These are phyloP conservation scores for Clarireedia hainanense DNA, from an alignment of 2,329 filamentous ascomycete genomes.

Conservation along the genomic window DNA sequence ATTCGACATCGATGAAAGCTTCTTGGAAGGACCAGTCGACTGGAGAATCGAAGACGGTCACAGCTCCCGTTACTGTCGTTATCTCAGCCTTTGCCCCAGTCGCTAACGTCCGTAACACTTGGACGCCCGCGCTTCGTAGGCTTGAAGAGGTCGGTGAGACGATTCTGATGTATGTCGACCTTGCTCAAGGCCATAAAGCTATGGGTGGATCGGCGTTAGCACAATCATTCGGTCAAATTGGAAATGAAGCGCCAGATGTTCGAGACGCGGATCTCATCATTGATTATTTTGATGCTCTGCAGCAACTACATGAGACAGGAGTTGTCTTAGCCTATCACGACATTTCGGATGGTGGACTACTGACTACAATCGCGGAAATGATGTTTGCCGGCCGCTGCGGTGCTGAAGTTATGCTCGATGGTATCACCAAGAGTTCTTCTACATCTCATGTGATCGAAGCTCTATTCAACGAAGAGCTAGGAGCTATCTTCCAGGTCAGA, in stretches of 20 bases:
- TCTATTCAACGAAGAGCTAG: constrained; percentile 93
- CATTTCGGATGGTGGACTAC: constrained; percentile 82
- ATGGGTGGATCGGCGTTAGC: constrained; percentile 87
- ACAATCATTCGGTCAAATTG: constrained; percentile 80
- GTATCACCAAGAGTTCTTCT: constrained; percentile 53
- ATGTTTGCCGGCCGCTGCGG: constrained; percentile 95
- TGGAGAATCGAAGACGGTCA: constrained; percentile 72
- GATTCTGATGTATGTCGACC: constrained; percentile 82
- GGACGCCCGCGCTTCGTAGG: constrained; percentile 83
- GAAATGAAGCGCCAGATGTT: constrained; percentile 78
- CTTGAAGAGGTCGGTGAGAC: constrained; percentile 84
- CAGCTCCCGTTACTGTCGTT: constrained; percentile 81
- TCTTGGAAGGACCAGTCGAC: constrained; percentile 72
- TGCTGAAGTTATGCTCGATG: constrained; percentile 76
- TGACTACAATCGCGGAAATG: constrained; percentile 92
- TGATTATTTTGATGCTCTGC: constrained; percentile 85
- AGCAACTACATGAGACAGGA: constrained; percentile 55
- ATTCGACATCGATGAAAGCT: constrained; percentile 98
- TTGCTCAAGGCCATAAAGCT: constrained; percentile 71
- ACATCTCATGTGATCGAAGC: constrained; percentile 59
- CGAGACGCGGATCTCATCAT: constrained; percentile 72
- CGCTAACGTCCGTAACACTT: constrained; percentile 74
- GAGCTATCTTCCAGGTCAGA: constrained; percentile 90
- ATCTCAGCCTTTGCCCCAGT: constrained; percentile 88
- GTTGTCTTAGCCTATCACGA: constrained; percentile 92